Percentiles rank a stretch among this genome's conserved stretches.
Conservation (phyloP, 306 rosid species). For the Cucurbita maxima region DNA sequence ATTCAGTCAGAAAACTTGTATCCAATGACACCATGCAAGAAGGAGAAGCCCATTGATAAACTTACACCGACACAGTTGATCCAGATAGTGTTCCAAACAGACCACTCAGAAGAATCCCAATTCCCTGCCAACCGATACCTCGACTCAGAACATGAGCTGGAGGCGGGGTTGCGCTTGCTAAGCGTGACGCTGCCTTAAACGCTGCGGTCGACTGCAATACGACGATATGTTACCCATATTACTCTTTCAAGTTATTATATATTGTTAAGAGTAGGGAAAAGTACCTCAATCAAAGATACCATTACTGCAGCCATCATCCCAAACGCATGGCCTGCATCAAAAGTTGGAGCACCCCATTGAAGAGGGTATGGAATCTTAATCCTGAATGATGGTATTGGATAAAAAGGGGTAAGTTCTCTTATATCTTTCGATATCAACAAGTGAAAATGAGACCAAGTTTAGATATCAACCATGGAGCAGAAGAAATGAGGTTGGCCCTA, state of each 20-base stretch:
- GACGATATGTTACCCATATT: neutral
- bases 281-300: slow-evolving; percentile 93
- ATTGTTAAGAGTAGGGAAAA: neutral
- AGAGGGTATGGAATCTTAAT: slow-evolving; percentile 90
- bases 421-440: neutral
- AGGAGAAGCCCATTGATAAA: neutral
- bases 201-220: slow-evolving; percentile 83
- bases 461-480: slow-evolving; percentile 85
- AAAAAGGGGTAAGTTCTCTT: neutral
- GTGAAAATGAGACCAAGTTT: neutral
- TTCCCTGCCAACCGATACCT: slow-evolving; percentile 97
- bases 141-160: slow-evolving; percentile 99
- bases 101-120: slow-evolving; percentile 81
- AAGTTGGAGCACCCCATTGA: slow-evolving; percentile 98
- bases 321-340: slow-evolving; percentile 81
- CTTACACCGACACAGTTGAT: slow-evolving; percentile 80
- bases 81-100: slow-evolving; percentile 89
- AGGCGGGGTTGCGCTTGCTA: slow-evolving; percentile 97
- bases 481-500: slow-evolving; percentile 71
- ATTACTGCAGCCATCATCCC: slow-evolving; percentile 96
- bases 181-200: slow-evolving; percentile 86
- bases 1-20: slow-evolving; percentile 1
- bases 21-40: neutral
- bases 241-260: neutral
- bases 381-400: slow-evolving; percentile 26